Evolutionary conservation across 345 rosid genomes (phyloP).

Genomic region (Geranium brycei): DNA sequence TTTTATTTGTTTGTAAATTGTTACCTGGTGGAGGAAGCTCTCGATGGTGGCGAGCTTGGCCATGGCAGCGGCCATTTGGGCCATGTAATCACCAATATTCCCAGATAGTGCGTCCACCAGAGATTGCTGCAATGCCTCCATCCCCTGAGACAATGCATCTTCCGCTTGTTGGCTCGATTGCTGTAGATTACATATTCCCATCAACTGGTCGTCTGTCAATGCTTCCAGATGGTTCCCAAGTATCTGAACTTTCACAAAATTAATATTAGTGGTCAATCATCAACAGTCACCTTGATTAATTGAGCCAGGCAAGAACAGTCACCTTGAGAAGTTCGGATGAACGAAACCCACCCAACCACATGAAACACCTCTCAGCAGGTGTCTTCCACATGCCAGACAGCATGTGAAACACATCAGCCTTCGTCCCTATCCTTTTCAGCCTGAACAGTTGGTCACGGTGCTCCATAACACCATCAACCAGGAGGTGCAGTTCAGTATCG

Average conservation of each 20-base stretch:
- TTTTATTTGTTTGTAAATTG: too few relatives aligned
- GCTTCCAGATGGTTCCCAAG: constrained; percentile 83
- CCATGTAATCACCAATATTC: constrained; percentile 77
- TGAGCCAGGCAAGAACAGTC: background rate
- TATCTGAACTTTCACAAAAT: constrained; percentile 27
- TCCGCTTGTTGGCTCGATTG: constrained; percentile 96
- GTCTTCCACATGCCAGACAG: constrained; percentile 98
- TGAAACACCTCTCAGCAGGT: constrained; percentile 85
- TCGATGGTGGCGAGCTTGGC: constrained; percentile 71
- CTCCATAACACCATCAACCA: constrained; percentile 65
- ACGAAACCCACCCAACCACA: constrained; percentile 98
- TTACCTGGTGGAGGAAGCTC: constrained; percentile 82
- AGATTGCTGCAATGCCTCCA: constrained; percentile 92
- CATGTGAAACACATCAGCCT: constrained; percentile 85
- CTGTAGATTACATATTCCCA: constrained; percentile 89
- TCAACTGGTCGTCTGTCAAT: constrained; percentile 73
- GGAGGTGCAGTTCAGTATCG: constrained; percentile 50
- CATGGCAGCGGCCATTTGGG: constrained; percentile 90
- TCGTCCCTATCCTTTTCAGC: constrained; percentile 56
- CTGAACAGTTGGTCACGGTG: constrained; percentile 67
- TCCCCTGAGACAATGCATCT: constrained; percentile 92
- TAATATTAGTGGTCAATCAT: too few relatives aligned
- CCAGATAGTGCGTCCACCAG: constrained; percentile 70
- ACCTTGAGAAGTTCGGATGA: constrained; percentile 93
- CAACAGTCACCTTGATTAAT: too few relatives aligned